Evolutionary conservation across 129 eudicot genomes (phyloP), one percentile per base, ranked within the genome.

Genomic region (Tagetes patula): DNA sequence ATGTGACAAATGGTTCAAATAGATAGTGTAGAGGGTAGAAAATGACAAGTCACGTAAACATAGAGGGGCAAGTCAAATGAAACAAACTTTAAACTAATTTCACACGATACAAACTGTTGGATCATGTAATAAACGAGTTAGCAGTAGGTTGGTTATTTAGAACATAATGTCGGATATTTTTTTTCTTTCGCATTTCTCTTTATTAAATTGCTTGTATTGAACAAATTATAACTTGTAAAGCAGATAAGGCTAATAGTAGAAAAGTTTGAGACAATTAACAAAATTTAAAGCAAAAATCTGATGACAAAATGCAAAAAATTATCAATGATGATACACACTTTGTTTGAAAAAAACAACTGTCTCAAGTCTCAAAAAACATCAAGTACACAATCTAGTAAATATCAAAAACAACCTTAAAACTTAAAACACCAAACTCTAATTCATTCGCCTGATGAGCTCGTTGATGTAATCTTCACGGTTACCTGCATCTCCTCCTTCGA

Each of bases 401-500:
- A 48, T 12, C 69, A 46, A 66, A 73, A 66, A 36, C 74, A 66
- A 59, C 64, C 27, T 20, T 20, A 20, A 20, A 20, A 60, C 38
- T 31, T 42, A 55, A 9, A 79, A 42, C 27, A 59, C 11, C 31
- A 9, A 42, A 58, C 27, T 46, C 73, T 83, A 90, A 70, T 90
- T 90, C 96, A 90, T 90, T 69, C 96, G 87, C 83, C 91, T 90
- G 36, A 90, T 83, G 58, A 90, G 96, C 71, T 87, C 87, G n/a
- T 87, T 90, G 77, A 87, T 90, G 84, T 69, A 85, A 59, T 87
- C 85, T 72, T 90, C 96, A 45, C 96, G 88, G 27, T 90, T 90
- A 14, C 96, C 96, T 37, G 96, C 96, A 77, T 90, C 96, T 12
- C 91, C 96, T 47, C 96, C 96, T 80, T 90, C 96, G 8, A 90